These are phyloP conservation scores for Papilionanthe hybrid DNA, from an alignment of 116 monocot species.

Conservation along the genomic window DNA sequence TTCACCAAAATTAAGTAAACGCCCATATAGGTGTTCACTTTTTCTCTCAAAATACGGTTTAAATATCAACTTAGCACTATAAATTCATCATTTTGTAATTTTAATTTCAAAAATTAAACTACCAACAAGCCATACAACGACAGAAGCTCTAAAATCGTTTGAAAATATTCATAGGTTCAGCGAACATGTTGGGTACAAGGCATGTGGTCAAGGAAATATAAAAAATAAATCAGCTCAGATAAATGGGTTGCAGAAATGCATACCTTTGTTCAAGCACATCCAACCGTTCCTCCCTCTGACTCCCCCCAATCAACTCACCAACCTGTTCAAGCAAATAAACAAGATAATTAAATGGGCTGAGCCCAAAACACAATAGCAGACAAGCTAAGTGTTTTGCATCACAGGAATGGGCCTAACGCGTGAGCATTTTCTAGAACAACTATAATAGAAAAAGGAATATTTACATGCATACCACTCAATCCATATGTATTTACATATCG, in stretches of 20 bases:
- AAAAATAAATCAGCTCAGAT: not conserved
- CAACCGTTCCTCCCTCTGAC: constrained; percentile 90
- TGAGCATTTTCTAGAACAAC: not conserved
- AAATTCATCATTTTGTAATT: not conserved
- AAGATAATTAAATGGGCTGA: not conserved
- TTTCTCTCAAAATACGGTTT: not conserved
- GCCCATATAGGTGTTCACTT: not conserved
- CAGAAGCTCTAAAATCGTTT: not conserved
- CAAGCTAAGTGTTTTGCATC: not conserved
- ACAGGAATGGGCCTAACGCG: not conserved
- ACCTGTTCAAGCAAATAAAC: constrained; percentile 38
- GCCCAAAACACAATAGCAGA: not conserved
- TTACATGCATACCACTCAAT: too few species aligned
- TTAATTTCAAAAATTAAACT: not conserved
- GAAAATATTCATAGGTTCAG: too few species aligned
- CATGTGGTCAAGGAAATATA: not conserved
- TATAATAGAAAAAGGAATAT: not conserved
- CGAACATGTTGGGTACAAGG: not conserved
- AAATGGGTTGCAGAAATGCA: not conserved
- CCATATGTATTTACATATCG: too few species aligned
- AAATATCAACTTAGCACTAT: not conserved
- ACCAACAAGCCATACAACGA: not conserved
- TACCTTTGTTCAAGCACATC: constrained; percentile 76
- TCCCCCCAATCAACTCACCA: constrained; percentile 93
- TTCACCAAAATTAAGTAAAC: not conserved